phyloP scores from a whole-genome alignment of 1,284 basidiomycete genomes.

The Ceratobasidium sp. region DNA sequence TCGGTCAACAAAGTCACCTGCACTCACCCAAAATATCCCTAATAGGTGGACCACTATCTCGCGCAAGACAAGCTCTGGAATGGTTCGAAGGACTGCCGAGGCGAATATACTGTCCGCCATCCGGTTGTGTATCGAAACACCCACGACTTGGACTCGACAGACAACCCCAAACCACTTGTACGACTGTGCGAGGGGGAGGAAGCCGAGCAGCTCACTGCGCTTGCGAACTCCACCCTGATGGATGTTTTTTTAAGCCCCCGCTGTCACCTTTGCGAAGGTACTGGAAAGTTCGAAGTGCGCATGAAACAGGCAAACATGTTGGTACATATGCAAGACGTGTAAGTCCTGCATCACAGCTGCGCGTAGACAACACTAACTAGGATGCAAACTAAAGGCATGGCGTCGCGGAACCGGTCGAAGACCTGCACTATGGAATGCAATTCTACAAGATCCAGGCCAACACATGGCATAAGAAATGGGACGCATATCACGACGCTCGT shows the following conservation, averaged over 20 bases:
- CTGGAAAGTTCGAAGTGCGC: neutral
- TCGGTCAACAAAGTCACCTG: neutral
- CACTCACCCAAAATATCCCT: neutral
- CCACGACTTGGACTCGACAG: neutral
- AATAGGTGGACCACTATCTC: neutral
- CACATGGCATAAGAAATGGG: too few species aligned
- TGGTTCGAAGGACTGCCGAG: too few species aligned
- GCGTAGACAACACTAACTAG: neutral
- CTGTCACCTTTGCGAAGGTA: neutral
- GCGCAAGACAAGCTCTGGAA: neutral
- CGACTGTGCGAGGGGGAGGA: neutral
- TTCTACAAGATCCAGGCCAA: too few species aligned
- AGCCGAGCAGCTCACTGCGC: neutral
- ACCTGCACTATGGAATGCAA: neutral
- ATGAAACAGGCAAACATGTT: neutral
- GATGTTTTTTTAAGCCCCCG: neutral
- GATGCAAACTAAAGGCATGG: neutral
- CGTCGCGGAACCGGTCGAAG: neutral
- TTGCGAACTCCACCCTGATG: neutral
- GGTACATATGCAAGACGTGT: conserved; percentile 10
- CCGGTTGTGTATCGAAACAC: neutral
- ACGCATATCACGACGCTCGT: too few species aligned
- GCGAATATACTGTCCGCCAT: neutral
- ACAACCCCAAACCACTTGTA: neutral
- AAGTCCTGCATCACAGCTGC: neutral